Conservation (phyloP, 2,329 filamentous ascomycete species). For the Colletotrichum caudatum region DNA sequence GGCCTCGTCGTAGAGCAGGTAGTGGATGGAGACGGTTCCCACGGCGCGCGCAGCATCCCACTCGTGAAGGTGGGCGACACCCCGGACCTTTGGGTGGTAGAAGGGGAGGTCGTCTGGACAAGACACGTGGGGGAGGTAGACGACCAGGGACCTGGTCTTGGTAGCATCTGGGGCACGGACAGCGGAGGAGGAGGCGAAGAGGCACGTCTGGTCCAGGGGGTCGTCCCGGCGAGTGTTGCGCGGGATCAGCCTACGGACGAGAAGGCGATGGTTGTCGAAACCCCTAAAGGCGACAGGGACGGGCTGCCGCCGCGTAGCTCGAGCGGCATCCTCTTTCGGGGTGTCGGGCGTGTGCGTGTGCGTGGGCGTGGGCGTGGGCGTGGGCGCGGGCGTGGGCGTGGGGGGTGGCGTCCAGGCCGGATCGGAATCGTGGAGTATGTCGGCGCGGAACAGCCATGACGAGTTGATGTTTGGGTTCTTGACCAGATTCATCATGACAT, state of each 20-base stretch:
- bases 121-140: constrained; percentile 82
- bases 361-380: too few species aligned
- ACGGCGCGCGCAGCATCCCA: constrained; percentile 60
- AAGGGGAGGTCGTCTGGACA: constrained; percentile 77
- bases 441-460: constrained; percentile 81
- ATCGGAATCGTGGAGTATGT: constrained; percentile 72
- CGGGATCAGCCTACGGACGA: constrained; percentile 84
- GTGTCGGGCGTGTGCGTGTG: constrained; percentile 39
- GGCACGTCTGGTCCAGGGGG: constrained; percentile 84
- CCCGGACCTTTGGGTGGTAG: constrained; percentile 85
- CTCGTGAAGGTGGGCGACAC: constrained; percentile 81
- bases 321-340: constrained; percentile 46
- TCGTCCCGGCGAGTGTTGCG: constrained; percentile 82
- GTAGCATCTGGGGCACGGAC: constrained; percentile 35
- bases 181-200: constrained; percentile 66
- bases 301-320: constrained; percentile 43
- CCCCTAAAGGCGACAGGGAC: constrained; percentile 59
- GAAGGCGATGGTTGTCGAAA: constrained; percentile 64
- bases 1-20: constrained; percentile 62
- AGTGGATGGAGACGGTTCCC: constrained; percentile 71
- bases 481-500: constrained; percentile 80
- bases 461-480: constrained; percentile 85
- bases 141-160: constrained; percentile 65
- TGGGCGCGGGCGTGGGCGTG: constrained; percentile 22
- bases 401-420: constrained; percentile 44